Conservation (phyloP, 192 early-diverging fungal genomes). For the Allomyces arbusculus region DNA sequence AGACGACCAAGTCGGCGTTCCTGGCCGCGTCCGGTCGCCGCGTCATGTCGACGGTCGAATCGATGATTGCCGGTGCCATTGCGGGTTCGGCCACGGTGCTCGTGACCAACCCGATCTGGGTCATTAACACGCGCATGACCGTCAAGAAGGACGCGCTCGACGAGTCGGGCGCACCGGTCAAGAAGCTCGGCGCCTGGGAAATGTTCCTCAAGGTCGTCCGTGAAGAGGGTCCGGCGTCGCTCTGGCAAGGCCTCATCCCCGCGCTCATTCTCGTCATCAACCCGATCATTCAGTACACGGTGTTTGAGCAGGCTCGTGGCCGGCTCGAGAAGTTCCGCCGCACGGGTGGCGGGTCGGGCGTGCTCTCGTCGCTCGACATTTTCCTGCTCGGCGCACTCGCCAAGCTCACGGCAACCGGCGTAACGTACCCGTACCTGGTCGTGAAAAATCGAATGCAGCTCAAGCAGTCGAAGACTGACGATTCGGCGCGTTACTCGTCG, state of each 20-base stretch:
- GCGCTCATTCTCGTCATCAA: slow-evolving; percentile 97
- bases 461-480: slow-evolving; percentile 54
- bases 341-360: slow-evolving; percentile 8
- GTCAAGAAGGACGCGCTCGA: slow-evolving; percentile 49
- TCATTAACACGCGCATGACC: slow-evolving; percentile 80
- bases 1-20: slow-evolving; percentile 66
- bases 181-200: slow-evolving; percentile 18
- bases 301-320: slow-evolving; percentile 83
- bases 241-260: slow-evolving; percentile 83
- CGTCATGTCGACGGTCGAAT: slow-evolving; percentile 60
- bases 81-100: slow-evolving; percentile 62
- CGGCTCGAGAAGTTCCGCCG: slow-evolving; percentile 32
- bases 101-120: slow-evolving; percentile 97
- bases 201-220: slow-evolving; percentile 58
- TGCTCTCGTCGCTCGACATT: slow-evolving; percentile 66
- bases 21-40: slow-evolving; percentile 41
- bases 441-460: slow-evolving; percentile 97
- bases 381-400: slow-evolving; percentile 88
- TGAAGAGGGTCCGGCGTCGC: slow-evolving; percentile 65
- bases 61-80: slow-evolving; percentile 81
- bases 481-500: slow-evolving; percentile 50
- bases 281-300: slow-evolving; percentile 99
- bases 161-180: slow-evolving; percentile 21
- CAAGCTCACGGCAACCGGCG: slow-evolving; percentile 82
- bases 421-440: slow-evolving; percentile 98